Evolutionary conservation across 2,329 filamentous ascomycete species (phyloP).

Genomic region (Aureobasidium musti): DNA sequence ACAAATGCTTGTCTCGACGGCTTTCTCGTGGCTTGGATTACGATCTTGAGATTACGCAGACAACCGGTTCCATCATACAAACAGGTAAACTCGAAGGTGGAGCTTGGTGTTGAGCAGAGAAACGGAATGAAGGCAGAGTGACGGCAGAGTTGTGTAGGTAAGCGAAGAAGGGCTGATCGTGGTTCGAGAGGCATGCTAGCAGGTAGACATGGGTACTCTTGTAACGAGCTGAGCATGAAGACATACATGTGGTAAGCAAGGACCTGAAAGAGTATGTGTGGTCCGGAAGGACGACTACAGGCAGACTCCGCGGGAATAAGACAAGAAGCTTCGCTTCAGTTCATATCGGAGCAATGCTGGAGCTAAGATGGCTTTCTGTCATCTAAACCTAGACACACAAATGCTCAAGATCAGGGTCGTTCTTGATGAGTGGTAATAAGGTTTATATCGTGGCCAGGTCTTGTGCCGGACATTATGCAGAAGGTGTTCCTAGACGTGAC

Average conservation of each 20-base stretch:
- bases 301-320: neutral
- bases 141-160: neutral
- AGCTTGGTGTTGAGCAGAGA: neutral
- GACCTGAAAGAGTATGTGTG: neutral
- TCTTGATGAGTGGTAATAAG: neutral
- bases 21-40: neutral
- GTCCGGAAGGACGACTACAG: neutral
- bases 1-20: conserved; percentile 12
- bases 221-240: neutral
- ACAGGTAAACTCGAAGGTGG: neutral
- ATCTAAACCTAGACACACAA: neutral
- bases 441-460: neutral
- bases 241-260: neutral
- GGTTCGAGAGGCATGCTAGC: neutral
- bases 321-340: neutral
- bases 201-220: neutral
- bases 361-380: neutral
- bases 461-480: neutral
- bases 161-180: neutral
- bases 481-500: neutral
- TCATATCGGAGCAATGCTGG: neutral
- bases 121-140: neutral
- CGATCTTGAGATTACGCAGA: neutral
- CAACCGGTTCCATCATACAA: too few relatives aligned
- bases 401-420: neutral